Evolutionary conservation across 257 asterid genomes (phyloP), one percentile per base, ranked within the genome.

Genomic region (Nicotiana otophora): DNA sequence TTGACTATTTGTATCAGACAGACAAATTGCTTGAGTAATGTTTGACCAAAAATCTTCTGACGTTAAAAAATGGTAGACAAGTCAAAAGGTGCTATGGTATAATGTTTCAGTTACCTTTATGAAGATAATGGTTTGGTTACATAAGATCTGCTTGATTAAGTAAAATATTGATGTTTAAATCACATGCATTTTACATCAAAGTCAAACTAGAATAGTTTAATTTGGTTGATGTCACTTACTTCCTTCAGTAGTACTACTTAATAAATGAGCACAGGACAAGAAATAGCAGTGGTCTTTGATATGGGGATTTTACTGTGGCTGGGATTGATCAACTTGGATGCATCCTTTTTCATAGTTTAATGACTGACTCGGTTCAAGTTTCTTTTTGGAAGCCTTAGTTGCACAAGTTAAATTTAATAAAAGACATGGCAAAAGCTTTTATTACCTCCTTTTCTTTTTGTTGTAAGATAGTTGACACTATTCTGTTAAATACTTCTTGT

Each of bases 401-500:
- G 80, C 42, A 26, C 80, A 14, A 14, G 58, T 53, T 53, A 14
- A 12, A 48, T 74, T 3, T 74, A 26, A 48, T 7, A 26, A 7
- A 65, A 48, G 62, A 48, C 62, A 74, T 26, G 42, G n/a, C 20
- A 48, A 14, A 48, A 33, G 26, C 42, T 48, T 72, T 74, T 48
- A 48, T 48, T 74, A 48, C 23, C 7, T 48, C 4, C 16, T 23
- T 48, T 74, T 23, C 2, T 23, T 74, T 72, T 46, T 74, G 23
- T 48, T 48, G 39, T 1, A 23, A 48, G 62, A 48, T 48, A 48
- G 68, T 55, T 81, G 76, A 66, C 48, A 31, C 85, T 81, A 86
- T n/a, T 82, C 61, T 83, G 10, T 65, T 31, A 64, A 62, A 72
- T n/a, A 60, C 7, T 33, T 48, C 67, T 26, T 87, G 86, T 88